phyloP scores from a whole-genome alignment of 2,329 filamentous ascomycete genomes.

The Neofusicoccum parvum region DNA sequence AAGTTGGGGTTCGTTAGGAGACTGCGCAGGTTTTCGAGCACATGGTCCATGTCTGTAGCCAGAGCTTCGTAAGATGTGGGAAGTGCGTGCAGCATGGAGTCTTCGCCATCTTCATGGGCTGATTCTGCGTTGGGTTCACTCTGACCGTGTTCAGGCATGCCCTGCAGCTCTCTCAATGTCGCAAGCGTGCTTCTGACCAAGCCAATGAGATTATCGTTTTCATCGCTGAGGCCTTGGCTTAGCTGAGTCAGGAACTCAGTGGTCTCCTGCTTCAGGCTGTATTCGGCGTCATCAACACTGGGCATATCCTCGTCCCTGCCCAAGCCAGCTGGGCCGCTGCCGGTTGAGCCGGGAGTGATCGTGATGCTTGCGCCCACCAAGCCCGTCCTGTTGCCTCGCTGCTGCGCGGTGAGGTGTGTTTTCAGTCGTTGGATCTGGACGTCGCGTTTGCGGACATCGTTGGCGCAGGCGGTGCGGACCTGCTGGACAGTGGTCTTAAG shows the following conservation, averaged over 20 bases:
- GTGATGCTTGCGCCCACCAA: constrained; percentile 52
- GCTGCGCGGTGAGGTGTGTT: constrained; percentile 73
- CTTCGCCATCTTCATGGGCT: constrained; percentile 36
- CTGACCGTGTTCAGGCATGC: constrained; percentile 46
- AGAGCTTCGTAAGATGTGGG: constrained; percentile 69
- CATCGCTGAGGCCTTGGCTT: constrained; percentile 81
- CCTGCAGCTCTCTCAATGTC: constrained; percentile 68
- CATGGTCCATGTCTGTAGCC: constrained; percentile 70
- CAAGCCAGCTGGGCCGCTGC: constrained; percentile 28
- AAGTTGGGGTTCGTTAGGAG: constrained; percentile 95
- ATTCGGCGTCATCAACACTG: constrained; percentile 57
- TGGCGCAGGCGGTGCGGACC: constrained; percentile 82
- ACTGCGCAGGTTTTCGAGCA: constrained; percentile 78
- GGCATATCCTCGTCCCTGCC: constrained; percentile 59
- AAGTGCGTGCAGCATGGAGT: constrained; percentile 45
- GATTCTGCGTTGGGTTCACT: constrained; percentile 28
- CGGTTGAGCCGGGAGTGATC: constrained; percentile 42
- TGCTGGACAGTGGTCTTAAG: constrained; percentile 81
- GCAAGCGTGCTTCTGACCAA: constrained; percentile 72
- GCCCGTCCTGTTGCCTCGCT: constrained; percentile 51
- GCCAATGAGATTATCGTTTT: constrained; percentile 80
- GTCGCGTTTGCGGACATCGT: constrained; percentile 88
- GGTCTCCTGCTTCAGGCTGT: constrained; percentile 81
- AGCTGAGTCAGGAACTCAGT: constrained; percentile 87
- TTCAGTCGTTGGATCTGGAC: constrained; percentile 87